Conservation (phyloP, 768 basidiomycete genomes). For the Agaricus blazei region DNA sequence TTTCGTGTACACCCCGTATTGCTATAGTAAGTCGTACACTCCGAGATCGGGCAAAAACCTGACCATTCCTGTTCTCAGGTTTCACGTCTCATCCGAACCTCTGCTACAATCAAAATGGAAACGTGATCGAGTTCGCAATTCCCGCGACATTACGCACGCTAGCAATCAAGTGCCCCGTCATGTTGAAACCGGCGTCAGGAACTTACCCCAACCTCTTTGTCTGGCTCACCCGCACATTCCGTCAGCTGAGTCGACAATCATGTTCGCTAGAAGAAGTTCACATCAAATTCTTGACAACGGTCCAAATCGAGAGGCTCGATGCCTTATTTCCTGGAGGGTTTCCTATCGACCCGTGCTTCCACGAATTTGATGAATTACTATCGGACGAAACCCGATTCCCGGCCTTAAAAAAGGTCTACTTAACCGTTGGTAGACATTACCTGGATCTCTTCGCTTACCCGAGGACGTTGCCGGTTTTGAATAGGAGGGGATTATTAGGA, state of each 20-base stretch:
- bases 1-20: slow-evolving; percentile 9
- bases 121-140: background rate
- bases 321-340: slow-evolving; percentile 8
- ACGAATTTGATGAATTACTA: slow-evolving; percentile 3
- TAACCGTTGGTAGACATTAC: slow-evolving; percentile 9
- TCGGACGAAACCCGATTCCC: slow-evolving; percentile 3
- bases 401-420: slow-evolving; percentile 2
- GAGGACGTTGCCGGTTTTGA: slow-evolving; percentile 2
- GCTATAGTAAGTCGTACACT: background rate
- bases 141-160: slow-evolving; percentile 2
- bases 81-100: slow-evolving; percentile 7
- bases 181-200: slow-evolving; percentile 6
- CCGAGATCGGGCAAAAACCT: background rate
- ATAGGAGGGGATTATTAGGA: slow-evolving; percentile 2
- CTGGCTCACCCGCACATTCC: slow-evolving; percentile 4
- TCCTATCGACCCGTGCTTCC: slow-evolving; percentile 5
- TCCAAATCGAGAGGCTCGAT: slow-evolving; percentile 6
- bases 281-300: slow-evolving; percentile 7
- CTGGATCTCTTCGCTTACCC: slow-evolving; percentile 2
- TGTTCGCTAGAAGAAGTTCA: slow-evolving; percentile 1
- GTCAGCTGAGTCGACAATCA: slow-evolving; percentile 1
- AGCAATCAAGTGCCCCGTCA: slow-evolving; percentile 10
- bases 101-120: slow-evolving; percentile 6
- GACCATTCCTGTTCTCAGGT: background rate
- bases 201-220: background rate